Percentiles rank a stretch among this genome's conserved stretches.
These are phyloP conservation scores for Beta macrorhiza DNA, from an alignment of 179 eudicot genomes.

Conservation along the genomic window DNA sequence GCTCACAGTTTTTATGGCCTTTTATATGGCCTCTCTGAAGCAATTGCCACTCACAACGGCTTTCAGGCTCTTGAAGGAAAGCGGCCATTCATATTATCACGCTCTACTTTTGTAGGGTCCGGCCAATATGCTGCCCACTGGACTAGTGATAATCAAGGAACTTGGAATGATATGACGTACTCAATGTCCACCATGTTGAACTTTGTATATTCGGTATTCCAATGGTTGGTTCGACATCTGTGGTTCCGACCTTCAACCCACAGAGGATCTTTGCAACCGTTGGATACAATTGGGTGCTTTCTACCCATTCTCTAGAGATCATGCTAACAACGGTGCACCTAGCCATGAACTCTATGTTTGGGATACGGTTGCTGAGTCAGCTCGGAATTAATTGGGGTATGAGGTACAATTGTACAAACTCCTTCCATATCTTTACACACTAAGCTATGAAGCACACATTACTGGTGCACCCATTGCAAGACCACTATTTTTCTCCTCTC, in stretches of 20 bases:
- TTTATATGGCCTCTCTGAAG: slow-evolving; percentile 59
- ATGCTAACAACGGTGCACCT: slow-evolving; percentile 81
- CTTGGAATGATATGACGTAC: slow-evolving; percentile 65
- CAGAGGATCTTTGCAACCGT: slow-evolving; percentile 86
- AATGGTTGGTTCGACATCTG: slow-evolving; percentile 88
- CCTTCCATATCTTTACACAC: slow-evolving; percentile 73
- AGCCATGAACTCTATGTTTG: slow-evolving; percentile 82
- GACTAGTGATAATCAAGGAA: slow-evolving; percentile 87
- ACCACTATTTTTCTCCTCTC: slow-evolving; percentile 78
- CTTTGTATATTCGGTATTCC: slow-evolving; percentile 81
- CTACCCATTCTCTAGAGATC: slow-evolving; percentile 89
- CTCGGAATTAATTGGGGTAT: slow-evolving; percentile 63
- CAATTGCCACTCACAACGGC: slow-evolving; percentile 75
- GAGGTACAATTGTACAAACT: slow-evolving; percentile 62
- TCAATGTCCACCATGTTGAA: slow-evolving; percentile 77
- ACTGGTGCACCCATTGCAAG: slow-evolving; percentile 80
- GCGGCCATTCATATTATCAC: slow-evolving; percentile 64
- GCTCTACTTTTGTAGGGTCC: slow-evolving; percentile 23
- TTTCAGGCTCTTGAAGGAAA: slow-evolving; percentile 66
- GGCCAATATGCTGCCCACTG: slow-evolving; percentile 50
- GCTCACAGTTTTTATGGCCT: slow-evolving; percentile 56
- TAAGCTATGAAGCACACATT: slow-evolving; percentile 70
- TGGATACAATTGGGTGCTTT: slow-evolving; percentile 90
- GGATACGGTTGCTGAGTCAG: slow-evolving; percentile 74
- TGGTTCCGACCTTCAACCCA: slow-evolving; percentile 78